Percentiles rank a stretch among this genome's conserved stretches.
phyloP scores from a whole-genome alignment of 345 rosid species.

The Citrus hindsii region DNA sequence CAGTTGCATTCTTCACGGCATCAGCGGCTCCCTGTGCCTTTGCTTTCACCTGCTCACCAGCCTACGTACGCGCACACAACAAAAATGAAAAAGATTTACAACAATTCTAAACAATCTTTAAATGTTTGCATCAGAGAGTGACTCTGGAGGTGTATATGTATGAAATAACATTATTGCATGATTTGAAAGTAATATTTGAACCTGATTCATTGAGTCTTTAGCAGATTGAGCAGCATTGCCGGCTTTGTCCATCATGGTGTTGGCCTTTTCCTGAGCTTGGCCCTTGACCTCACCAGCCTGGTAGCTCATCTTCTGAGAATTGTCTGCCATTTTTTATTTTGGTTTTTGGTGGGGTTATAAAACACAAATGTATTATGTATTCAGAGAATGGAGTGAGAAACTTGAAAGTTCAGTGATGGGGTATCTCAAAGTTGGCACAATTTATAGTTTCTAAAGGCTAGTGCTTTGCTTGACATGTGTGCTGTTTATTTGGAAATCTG shows the following conservation, averaged over 20 bases:
- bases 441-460: slow-evolving; percentile 9
- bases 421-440: neutral
- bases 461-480: neutral
- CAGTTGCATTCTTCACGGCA: slow-evolving; percentile 58
- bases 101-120: too few species aligned
- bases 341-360: neutral
- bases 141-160: neutral
- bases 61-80: slow-evolving; percentile 23
- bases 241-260: slow-evolving; percentile 53
- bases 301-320: slow-evolving; percentile 39
- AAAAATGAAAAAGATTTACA: neutral
- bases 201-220: slow-evolving; percentile 57
- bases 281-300: slow-evolving; percentile 57
- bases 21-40: slow-evolving; percentile 63
- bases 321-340: slow-evolving; percentile 32
- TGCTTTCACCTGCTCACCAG: slow-evolving; percentile 52
- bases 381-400: neutral
- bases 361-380: neutral
- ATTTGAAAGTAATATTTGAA: neutral
- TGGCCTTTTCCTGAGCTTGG: slow-evolving; percentile 61
- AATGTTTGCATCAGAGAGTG: neutral
- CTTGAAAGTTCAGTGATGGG: neutral
- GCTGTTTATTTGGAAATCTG: too few species aligned
- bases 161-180: too few species aligned
- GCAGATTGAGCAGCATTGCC: slow-evolving; percentile 60